Conservation (phyloP, 2,329 filamentous ascomycete species). For the Fusarium heterosporum region DNA sequence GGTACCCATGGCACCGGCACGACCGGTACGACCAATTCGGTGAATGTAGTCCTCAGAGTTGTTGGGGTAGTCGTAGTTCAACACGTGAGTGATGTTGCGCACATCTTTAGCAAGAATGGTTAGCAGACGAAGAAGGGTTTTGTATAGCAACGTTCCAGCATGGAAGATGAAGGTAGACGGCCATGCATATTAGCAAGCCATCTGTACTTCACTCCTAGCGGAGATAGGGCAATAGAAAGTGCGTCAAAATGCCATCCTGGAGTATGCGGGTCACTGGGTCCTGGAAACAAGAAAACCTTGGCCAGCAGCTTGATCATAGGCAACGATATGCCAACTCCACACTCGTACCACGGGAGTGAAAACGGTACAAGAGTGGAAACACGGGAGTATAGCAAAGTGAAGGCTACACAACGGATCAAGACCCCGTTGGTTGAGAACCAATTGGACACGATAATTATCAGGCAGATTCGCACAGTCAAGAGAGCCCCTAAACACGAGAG, state of each 20-base stretch:
- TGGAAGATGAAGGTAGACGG: conserved; percentile 57
- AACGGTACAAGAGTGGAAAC: conserved; percentile 78
- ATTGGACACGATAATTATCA: conserved; percentile 83
- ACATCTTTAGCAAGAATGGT: conserved; percentile 89
- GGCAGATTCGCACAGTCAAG: conserved; percentile 91
- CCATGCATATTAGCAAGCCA: conserved; percentile 63
- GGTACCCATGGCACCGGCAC: conserved; percentile 93
- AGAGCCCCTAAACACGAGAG: conserved; percentile 91
- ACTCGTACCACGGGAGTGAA: conserved; percentile 74
- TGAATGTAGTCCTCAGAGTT: conserved; percentile 99
- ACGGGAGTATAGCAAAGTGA: conserved; percentile 73
- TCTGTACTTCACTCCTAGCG: conserved; percentile 66
- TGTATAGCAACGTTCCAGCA: conserved; percentile 73
- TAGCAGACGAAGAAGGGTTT: conserved; percentile 73
- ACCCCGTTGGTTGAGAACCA: conserved; percentile 85
- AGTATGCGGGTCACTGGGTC: conserved; percentile 66
- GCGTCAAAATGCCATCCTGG: conserved; percentile 66
- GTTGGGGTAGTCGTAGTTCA: conserved; percentile 99
- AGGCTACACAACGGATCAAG: conserved; percentile 73
- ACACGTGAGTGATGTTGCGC: conserved; percentile 99
- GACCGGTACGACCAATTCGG: conserved; percentile 94
- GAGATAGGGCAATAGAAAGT: conserved; percentile 68
- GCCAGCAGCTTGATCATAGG: conserved; percentile 76
- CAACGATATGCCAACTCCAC: conserved; percentile 82
- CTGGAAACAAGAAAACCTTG: conserved; percentile 68